Evolutionary conservation across 306 rosid genomes (phyloP), one percentile per base, ranked within the genome.

Genomic region (Medicago ruthenica): DNA sequence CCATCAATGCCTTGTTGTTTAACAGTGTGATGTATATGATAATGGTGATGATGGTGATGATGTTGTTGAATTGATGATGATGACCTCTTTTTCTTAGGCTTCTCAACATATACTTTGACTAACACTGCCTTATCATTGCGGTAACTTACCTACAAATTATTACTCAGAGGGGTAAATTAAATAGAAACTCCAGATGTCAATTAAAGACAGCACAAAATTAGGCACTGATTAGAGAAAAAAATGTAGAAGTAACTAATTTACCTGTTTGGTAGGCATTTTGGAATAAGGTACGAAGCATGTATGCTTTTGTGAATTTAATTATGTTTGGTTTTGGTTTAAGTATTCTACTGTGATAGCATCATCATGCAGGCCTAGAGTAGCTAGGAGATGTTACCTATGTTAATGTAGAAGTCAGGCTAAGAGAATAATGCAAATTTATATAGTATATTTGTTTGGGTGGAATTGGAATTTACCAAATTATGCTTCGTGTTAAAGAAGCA

Each of bases 71-170:
- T 80, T 6, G 73, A 18, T 53, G 83, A 34, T 6, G 81, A 34
- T 6, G 51, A 7, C 18, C 21, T 82, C 70, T 68, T 83, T 74
- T 85, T 75, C 70, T 73, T 79, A 3, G 83, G 88, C 83, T 70
- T 86, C 88, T 90, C 96, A 16, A 81, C 85, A 65, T 93, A 88
- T 36, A 85, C 78, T 0, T 79, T 84, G 72, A 93, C 81, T 18
- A 84, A 1, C 74, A 89, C 97, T 39, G 69, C 76, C 81, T 87
- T 89, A 13, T 79, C 88, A 75, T 66, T 86, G 62, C 84, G 16
- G 67, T 69, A 70, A 55, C 10, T 80, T 69, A 82, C 87, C 96
- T 85, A 70, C 45, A 81, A 61, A 55, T 9, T 20, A 5, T 34
- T 6, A 31, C 3, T 54, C 8, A 55, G 10, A 55, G 9, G 5